A percentile compares a stretch with the other conserved stretches of the same genome.
Evolutionary conservation across 495 filamentous ascomycete species (phyloP).

Genomic region (Polyplosphaeria fusca): DNA sequence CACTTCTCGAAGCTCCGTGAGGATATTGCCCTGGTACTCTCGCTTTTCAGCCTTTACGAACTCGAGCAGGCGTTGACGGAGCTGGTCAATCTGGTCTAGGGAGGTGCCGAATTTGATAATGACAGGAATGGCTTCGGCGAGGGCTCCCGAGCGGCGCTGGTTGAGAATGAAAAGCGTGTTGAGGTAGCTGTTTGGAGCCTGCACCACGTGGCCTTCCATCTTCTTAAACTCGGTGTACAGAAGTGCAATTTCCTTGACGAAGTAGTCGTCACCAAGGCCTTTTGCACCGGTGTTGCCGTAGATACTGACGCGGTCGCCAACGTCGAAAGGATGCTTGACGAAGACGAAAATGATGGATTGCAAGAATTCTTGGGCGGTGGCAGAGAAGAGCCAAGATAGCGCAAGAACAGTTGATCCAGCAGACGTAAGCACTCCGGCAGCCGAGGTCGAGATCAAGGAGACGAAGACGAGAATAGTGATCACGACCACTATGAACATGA

Average conservation of each 20-base stretch:
- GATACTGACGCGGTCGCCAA: conserved; percentile 87
- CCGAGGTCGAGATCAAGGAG: conserved; percentile 83
- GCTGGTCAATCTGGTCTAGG: conserved; percentile 77
- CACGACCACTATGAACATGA: conserved; percentile 78
- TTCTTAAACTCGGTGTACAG: conserved; percentile 98
- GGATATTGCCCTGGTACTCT: conserved; percentile 84
- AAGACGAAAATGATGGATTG: conserved; percentile 93
- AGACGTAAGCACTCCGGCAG: conserved; percentile 79
- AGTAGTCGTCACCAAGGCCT: conserved; percentile 85
- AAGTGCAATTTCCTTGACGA: conserved; percentile 91
- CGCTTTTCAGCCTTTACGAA: conserved; percentile 85
- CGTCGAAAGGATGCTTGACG: conserved; percentile 97
- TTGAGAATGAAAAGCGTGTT: conserved; percentile 94
- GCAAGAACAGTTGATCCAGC: conserved; percentile 82
- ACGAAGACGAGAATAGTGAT: conserved; percentile 82
- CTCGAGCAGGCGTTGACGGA: conserved; percentile 77
- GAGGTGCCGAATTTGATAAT: conserved; percentile 87
- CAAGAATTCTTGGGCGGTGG: conserved; percentile 90
- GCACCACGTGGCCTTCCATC: conserved; percentile 92
- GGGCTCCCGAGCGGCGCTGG: conserved; percentile 80
- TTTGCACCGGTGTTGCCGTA: conserved; percentile 82
- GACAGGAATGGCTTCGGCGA: conserved; percentile 84
- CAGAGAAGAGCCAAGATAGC: conserved; percentile 86
- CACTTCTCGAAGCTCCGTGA: conserved; percentile 78
- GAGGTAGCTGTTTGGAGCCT: conserved; percentile 90